A percentile compares a stretch with the other conserved stretches of the same genome.
phyloP scores from a whole-genome alignment of 371 early-diverging fungal species.

The Chytridium lagenaria region DNA sequence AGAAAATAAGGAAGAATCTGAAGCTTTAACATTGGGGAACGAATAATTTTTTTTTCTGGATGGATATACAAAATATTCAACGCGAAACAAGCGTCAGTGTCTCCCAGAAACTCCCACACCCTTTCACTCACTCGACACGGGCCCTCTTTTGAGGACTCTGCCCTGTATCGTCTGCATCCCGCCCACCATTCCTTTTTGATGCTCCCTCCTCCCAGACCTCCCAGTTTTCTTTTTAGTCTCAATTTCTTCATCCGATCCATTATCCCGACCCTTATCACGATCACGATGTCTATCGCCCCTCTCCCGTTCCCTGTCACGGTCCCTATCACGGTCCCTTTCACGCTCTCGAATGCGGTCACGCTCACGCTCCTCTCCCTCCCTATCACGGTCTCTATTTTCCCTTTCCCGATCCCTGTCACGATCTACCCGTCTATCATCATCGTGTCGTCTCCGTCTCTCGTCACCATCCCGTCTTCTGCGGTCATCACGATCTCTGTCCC shows the following conservation, averaged over 20 bases:
- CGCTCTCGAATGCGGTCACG: background rate
- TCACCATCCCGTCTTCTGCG: background rate
- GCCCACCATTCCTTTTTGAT: too few relatives aligned
- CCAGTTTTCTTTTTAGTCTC: background rate
- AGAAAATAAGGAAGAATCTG: too few relatives aligned
- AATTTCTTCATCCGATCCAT: background rate
- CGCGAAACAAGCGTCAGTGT: too few relatives aligned
- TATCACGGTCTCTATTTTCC: background rate
- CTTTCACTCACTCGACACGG: too few relatives aligned
- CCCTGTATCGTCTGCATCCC: too few relatives aligned
- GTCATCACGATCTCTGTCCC: background rate
- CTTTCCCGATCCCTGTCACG: background rate
- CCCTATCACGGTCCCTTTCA: slow-evolving; percentile 10
- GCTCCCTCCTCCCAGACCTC: background rate
- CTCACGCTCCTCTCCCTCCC: slow-evolving; percentile 10
- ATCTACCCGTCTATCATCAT: background rate
- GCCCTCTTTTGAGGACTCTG: too few relatives aligned
- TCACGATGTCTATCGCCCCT: background rate
- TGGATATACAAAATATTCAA: too few relatives aligned
- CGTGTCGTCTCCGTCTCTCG: background rate
- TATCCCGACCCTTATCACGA: slow-evolving; percentile 9
- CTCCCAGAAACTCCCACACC: too few relatives aligned
- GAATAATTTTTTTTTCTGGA: too few relatives aligned
- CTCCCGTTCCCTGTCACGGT: slow-evolving; percentile 17
- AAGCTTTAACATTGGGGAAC: too few relatives aligned